A percentile compares a stretch with the other conserved stretches of the same genome.
These are phyloP conservation scores for Podospora pseudoanserina DNA, from an alignment of 495 filamentous ascomycete genomes.

Conservation along the genomic window DNA sequence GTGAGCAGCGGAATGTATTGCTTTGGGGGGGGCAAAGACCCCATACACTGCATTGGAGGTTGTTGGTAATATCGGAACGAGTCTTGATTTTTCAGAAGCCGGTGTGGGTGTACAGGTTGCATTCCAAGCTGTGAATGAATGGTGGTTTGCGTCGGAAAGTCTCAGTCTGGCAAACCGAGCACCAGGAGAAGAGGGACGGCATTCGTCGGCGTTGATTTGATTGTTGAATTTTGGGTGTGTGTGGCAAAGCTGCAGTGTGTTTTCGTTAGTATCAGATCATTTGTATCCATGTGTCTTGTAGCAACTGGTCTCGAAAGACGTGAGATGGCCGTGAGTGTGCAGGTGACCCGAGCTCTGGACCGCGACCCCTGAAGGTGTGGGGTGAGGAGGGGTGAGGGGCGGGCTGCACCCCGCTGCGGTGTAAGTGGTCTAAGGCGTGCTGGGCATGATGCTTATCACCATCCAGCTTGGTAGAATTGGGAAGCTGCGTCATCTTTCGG, in stretches of 20 bases:
- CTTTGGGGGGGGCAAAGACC: too few species aligned
- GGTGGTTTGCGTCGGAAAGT: not conserved
- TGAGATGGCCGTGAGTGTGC: not conserved
- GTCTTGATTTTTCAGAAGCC: not conserved
- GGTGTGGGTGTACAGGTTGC: not conserved
- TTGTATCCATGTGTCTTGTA: not conserved
- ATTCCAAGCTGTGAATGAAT: not conserved
- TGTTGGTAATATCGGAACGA: not conserved
- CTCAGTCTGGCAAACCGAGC: not conserved
- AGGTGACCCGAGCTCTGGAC: not conserved
- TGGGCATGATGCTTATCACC: not conserved
- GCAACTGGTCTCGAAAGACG: not conserved
- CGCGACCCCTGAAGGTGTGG: not conserved
- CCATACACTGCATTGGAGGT: not conserved
- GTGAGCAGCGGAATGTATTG: not conserved
- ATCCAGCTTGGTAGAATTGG: not conserved
- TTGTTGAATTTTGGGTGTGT: not conserved
- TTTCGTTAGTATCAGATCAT: constrained; percentile 4
- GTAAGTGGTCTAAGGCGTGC: not conserved
- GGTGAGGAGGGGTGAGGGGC: not conserved
- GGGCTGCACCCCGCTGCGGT: not conserved
- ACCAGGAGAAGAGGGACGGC: not conserved
- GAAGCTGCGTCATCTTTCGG: not conserved
- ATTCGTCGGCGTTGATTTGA: not conserved
- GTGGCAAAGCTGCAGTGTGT: constrained; percentile 1